Percentiles rank a stretch among this genome's conserved stretches.
Conservation (phyloP, 129 eudicot species). For the Helichrysum umbraculigerum region DNA sequence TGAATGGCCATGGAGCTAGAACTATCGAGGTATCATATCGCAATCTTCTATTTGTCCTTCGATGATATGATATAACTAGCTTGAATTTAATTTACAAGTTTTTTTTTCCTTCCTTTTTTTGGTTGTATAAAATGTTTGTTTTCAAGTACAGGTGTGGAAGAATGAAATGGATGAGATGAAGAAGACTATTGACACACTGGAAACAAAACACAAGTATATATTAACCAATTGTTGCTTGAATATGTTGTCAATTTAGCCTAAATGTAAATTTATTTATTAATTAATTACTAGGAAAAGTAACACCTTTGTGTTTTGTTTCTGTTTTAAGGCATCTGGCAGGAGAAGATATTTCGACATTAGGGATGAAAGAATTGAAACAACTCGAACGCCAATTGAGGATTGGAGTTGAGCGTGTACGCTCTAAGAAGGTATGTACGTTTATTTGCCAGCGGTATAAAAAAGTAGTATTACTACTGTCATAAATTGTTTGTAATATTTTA, state of each 20-base stretch:
- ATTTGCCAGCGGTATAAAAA: neutral
- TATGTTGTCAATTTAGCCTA: too few relatives aligned
- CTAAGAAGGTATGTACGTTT: conserved; percentile 53
- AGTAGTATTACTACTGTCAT: neutral
- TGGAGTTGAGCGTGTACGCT: conserved; percentile 75
- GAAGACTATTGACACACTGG: conserved; percentile 57
- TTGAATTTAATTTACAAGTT: neutral
- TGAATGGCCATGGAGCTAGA: conserved; percentile 45
- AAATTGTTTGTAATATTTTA: neutral
- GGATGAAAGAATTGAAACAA: conserved; percentile 73
- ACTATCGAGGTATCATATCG: conserved; percentile 56
- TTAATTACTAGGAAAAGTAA: neutral
- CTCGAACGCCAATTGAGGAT: conserved; percentile 67
- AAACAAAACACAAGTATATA: conserved; percentile 53
- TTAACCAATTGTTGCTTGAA: neutral
- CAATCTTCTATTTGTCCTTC: neutral
- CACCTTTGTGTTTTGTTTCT: neutral
- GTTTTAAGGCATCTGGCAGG: conserved; percentile 58
- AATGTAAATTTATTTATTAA: neutral
- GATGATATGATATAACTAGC: neutral
- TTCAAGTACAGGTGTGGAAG: conserved; percentile 54
- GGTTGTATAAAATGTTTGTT: neutral
- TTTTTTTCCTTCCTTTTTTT: neutral
- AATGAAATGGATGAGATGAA: conserved; percentile 66
- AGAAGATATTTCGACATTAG: conserved; percentile 59